phyloP scores from a whole-genome alignment of 2,329 filamentous ascomycete species.

The Acrocalymma vagum region DNA sequence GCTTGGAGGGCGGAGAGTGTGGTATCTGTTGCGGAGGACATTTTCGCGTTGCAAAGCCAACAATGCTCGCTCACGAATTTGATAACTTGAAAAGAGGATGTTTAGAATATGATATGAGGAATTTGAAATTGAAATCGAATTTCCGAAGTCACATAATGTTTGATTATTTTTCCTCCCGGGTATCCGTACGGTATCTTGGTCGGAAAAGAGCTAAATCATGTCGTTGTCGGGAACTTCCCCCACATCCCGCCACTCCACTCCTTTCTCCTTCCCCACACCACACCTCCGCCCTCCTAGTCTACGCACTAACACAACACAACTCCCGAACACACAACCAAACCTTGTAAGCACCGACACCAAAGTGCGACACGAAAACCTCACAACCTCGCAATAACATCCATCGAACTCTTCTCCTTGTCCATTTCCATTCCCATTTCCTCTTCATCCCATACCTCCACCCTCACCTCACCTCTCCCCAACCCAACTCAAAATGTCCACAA shows the following conservation, averaged over 20 bases:
- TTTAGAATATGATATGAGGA: background rate
- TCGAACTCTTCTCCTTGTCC: slow-evolving; percentile 10
- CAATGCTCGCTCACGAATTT: background rate
- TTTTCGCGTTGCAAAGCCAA: slow-evolving; percentile 5
- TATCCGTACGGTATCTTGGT: too few species aligned
- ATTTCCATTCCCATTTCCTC: slow-evolving; percentile 19
- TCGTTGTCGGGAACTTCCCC: slow-evolving; percentile 12
- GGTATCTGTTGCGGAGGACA: slow-evolving; percentile 29
- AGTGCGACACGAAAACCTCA: too few species aligned
- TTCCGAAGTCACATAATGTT: too few species aligned
- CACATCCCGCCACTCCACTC: slow-evolving; percentile 26
- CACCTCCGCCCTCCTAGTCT: background rate
- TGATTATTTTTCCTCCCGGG: too few species aligned
- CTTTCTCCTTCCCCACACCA: slow-evolving; percentile 11
- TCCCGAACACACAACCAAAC: too few species aligned
- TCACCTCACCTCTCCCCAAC: background rate
- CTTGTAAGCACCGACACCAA: too few species aligned
- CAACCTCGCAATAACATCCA: too few species aligned
- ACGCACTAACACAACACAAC: background rate
- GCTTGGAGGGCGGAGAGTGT: slow-evolving; percentile 44
- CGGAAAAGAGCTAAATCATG: too few species aligned
- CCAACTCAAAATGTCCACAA: slow-evolving; percentile 52
- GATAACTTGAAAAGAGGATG: slow-evolving; percentile 2
- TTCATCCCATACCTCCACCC: slow-evolving; percentile 13
- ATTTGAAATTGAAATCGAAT: slow-evolving; percentile 8